phyloP scores from a whole-genome alignment of 805 yeast genomes.

The Candida pseudofarinosa region DNA sequence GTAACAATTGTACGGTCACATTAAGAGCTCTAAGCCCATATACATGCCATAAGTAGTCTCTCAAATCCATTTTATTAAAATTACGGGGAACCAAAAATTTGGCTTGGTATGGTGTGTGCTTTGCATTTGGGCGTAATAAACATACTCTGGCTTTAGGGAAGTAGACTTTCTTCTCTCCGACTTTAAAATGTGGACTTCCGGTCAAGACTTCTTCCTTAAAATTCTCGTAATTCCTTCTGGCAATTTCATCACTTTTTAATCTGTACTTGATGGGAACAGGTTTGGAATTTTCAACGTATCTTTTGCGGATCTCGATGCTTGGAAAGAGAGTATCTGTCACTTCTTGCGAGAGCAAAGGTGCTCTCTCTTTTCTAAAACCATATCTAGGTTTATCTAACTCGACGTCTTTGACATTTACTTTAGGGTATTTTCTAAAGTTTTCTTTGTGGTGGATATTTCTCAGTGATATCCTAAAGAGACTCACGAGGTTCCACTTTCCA shows the following conservation, averaged over 20 bases:
- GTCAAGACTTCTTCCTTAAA: slow-evolving; percentile 50
- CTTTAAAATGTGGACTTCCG: slow-evolving; percentile 74
- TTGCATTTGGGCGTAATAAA: slow-evolving; percentile 86
- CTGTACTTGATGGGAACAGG: slow-evolving; percentile 40
- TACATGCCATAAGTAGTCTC: slow-evolving; percentile 88
- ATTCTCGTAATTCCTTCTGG: slow-evolving; percentile 35
- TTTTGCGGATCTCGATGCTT: slow-evolving; percentile 27
- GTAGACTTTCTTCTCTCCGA: slow-evolving; percentile 72
- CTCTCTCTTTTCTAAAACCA: slow-evolving; percentile 37
- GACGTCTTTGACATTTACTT: slow-evolving; percentile 37
- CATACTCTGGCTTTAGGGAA: slow-evolving; percentile 85
- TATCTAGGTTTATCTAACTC: slow-evolving; percentile 32
- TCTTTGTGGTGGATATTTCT: slow-evolving; percentile 29
- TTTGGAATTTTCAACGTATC: slow-evolving; percentile 34
- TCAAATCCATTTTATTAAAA: slow-evolving; percentile 88
- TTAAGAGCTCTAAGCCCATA: slow-evolving; percentile 89
- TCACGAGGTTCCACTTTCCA: neutral
- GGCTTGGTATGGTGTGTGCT: slow-evolving; percentile 95
- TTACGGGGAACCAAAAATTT: slow-evolving; percentile 91
- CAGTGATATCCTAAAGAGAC: neutral
- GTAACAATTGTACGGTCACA: slow-evolving; percentile 80
- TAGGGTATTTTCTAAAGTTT: slow-evolving; percentile 31
- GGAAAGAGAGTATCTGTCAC: slow-evolving; percentile 42
- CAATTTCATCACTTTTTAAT: slow-evolving; percentile 30
- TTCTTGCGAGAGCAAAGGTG: slow-evolving; percentile 34